These are phyloP conservation scores for Aspergillus asperescens DNA, from an alignment of 495 filamentous ascomycete species.

Conservation along the genomic window DNA sequence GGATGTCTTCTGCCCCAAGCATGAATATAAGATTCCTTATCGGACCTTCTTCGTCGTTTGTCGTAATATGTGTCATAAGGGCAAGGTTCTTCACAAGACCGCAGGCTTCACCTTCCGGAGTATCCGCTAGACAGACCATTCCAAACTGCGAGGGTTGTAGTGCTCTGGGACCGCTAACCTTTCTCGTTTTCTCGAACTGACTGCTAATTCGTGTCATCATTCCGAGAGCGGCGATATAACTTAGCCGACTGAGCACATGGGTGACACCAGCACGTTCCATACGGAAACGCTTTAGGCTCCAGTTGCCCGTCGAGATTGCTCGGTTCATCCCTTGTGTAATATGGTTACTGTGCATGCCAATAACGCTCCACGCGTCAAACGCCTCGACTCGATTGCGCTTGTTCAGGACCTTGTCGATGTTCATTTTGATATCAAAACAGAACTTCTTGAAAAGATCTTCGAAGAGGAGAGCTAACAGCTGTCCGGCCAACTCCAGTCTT, in stretches of 20 bases:
- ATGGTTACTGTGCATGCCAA: slow-evolving; percentile 68
- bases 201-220: slow-evolving; percentile 99
- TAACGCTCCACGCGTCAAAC: slow-evolving; percentile 76
- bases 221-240: slow-evolving; percentile 95
- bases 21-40: slow-evolving; percentile 74
- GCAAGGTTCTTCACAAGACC: slow-evolving; percentile 98
- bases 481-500: slow-evolving; percentile 85
- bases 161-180: slow-evolving; percentile 90
- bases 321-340: slow-evolving; percentile 90
- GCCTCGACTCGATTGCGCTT: slow-evolving; percentile 79
- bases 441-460: slow-evolving; percentile 97
- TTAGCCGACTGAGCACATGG: slow-evolving; percentile 89
- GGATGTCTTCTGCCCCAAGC: slow-evolving; percentile 73
- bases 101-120: slow-evolving; percentile 96
- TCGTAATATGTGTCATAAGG: slow-evolving; percentile 98
- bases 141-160: slow-evolving; percentile 96
- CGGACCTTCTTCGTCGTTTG: slow-evolving; percentile 84
- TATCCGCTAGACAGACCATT: slow-evolving; percentile 95
- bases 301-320: slow-evolving; percentile 94
- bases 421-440: slow-evolving; percentile 76
- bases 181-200: slow-evolving; percentile 97
- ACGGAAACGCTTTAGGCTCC: slow-evolving; percentile 93
- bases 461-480: slow-evolving; percentile 90
- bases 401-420: slow-evolving; percentile 87
- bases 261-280: slow-evolving; percentile 98